A percentile compares a stretch with the other conserved stretches of the same genome.
Conservation (phyloP, 306 rosid genomes). For the Casuarina equisetifolia region DNA sequence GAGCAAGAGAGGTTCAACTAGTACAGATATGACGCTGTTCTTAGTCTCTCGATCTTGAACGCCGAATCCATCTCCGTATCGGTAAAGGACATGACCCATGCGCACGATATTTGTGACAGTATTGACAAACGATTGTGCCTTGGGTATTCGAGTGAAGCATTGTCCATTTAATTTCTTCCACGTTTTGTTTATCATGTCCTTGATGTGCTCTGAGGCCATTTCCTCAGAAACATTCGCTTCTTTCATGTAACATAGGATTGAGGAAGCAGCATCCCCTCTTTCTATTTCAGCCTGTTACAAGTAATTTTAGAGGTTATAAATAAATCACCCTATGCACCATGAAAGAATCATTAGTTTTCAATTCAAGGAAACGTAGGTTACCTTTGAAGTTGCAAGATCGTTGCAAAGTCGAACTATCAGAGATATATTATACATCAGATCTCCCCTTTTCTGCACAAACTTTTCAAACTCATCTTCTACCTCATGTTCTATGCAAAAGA, state of each 20-base stretch:
- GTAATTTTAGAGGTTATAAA: too few species aligned
- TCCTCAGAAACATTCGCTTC: constrained; percentile 45
- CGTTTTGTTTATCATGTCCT: constrained; percentile 31
- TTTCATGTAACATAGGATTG: constrained; percentile 53
- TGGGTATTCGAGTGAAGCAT: constrained; percentile 11
- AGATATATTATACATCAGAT: constrained; percentile 31
- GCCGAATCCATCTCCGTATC: constrained; percentile 53
- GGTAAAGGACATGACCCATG: constrained; percentile 47
- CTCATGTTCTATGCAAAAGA: constrained; percentile 33
- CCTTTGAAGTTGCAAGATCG: constrained; percentile 38
- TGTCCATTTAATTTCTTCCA: constrained; percentile 48
- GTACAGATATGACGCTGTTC: constrained; percentile 33
- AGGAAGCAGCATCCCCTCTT: constrained; percentile 66
- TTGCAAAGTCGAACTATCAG: constrained; percentile 38
- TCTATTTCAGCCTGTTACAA: constrained; percentile 51
- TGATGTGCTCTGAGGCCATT: constrained; percentile 35
- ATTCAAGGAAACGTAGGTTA: not conserved
- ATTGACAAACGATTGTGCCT: constrained; percentile 27
- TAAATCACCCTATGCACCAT: too few species aligned
- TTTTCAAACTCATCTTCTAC: constrained; percentile 7
- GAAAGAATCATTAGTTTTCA: not conserved
- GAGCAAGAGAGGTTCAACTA: constrained; percentile 35
- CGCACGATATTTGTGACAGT: constrained; percentile 36
- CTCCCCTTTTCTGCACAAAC: constrained; percentile 24
- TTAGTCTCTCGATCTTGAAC: constrained; percentile 42